Evolutionary conservation across 2,329 filamentous ascomycete species (phyloP), one percentile per base, ranked within the genome.

Genomic region (Ophiostoma angusticollis): DNA sequence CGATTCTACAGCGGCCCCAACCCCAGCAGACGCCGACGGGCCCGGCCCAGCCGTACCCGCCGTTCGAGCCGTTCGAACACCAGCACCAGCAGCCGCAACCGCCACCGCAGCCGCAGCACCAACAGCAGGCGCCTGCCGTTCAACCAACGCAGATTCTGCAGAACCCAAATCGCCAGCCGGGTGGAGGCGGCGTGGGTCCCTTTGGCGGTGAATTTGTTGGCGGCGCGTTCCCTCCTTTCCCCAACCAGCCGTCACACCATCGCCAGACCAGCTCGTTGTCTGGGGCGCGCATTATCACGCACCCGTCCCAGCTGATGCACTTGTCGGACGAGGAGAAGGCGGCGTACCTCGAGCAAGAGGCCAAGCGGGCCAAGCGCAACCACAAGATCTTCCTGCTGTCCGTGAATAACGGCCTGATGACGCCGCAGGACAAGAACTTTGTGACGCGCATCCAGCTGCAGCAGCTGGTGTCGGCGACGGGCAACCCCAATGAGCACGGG

Each of bases 381-480:
- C 89, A 96, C 64, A 98, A 98, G 67, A 96, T 98, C 45, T 89
- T 87, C 63, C 68, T 93, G 30, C 65, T 95, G 38, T 93, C 85
- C 18, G 86, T 85, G 61, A 86, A 93, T 52, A 98, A 98, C 54
- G 91, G 91, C 18, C 64, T 98, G 45, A 98, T 98, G 91, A 98
- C 91, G 4, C 91, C 91, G 0, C 89, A 96, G 55, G 91, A 98
- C 62, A 98, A 98, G 69, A 98, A 95, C 57, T 98, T 96, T 61
- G 94, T 98, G 49, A 96, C 91, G 5, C 79, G 91, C 14, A 98
- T 98, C 48, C 91, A 98, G 58, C 70, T 98, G 37, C 91, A 98
- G 62, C 91, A 98, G 57, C 72, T 98, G 25, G 84, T 98, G 39
- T 79, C 89, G 9, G 87, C 91, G 8, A 93, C 86, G 18, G 89